Base-by-base conservation (phyloP, 2,329 filamentous ascomycete species). In the Raffaelea deltoideospora region DNA sequence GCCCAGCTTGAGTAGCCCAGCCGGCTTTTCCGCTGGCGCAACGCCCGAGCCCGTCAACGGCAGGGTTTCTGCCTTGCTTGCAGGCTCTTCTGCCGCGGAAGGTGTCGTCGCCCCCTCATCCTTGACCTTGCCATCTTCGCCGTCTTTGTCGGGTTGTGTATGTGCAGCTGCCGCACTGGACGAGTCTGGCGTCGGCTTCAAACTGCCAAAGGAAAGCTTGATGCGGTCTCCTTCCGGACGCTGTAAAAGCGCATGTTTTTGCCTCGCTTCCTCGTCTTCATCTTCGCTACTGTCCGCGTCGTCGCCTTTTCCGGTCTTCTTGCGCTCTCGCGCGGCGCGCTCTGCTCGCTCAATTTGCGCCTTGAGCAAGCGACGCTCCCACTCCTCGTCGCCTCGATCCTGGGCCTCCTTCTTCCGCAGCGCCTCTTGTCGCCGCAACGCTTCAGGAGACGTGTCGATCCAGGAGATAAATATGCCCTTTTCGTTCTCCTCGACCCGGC, bases 371-470 rank as follows among this genome's bases (percentile, higher is more conserved):
- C 72, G 74, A 57, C 88, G 79, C 58, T 96, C 87, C 34, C 85
- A 61, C 58, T 92, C 83, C 53, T 96, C 88, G 47, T 95, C 87
- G 3, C 86, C 85, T 47, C 82, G 83, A 49, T 95, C 87, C 56
- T 87, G 77, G 38, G 81, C 72, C 55, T 95, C 87, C 55, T 85
- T 88, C 52, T 79, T 76, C 46, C 78, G 65, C 34, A 95, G 66
- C 20, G 84, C 84, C 45, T 95, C 88, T 43, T 83, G 74, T 35
- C 87, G 64, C 47, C 74, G 67, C 45, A 96, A 59, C 1, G 86
- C 84, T 38, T 94, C 88, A 0, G 86, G 84, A 26, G 79, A 87
- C 48, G 88, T 85, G 51, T 98, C 88, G 40, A 95, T 78, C 83
- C 87, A 98, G 2, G 79, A 68, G 37, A 98, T 76, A 49, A 86